Base-by-base conservation (phyloP, 2,329 filamentous ascomycete genomes). In the Fusarium continuum region DNA sequence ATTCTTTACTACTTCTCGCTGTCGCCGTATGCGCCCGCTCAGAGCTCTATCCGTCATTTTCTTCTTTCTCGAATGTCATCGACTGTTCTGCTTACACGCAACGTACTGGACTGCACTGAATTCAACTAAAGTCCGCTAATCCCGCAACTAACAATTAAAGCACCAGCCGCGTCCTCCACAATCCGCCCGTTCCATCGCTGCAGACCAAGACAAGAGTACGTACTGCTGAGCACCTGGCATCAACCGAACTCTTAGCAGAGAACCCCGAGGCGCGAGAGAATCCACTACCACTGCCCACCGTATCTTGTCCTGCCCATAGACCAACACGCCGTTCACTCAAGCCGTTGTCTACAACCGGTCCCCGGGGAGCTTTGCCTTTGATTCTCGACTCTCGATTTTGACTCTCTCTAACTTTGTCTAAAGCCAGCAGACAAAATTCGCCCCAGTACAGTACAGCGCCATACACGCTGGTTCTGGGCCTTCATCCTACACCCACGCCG, bases 381-480 rank as follows among this genome's bases (percentile, higher is more conserved):
- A 20, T 41, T 53, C 20, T 48, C 16, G 16, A 29, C 35, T 32
- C 22, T 47, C 55, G 52, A 39, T 32, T 41, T 49, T 35, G 45
- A 23, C 31, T 44, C 26, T 28, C 14, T 55, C 23, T 14, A 47
- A 38, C 45, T 50, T 13, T 50, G 46, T 26, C 41, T 16, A 16
- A 39, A 45, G 26, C n/a, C n/a, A n/a, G 39, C 17, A 55, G 26
- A 23, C 31, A 22, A 28, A 10, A 55, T 48, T 55, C 39, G 53
- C 26, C 39, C 53, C 53, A 29, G 22, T 48, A 52, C 28, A 20
- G 20, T 56, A 55, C 39, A 55, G 61, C 44, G n/a, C 31, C 38
- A 55, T 52, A 62, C 60, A 64, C 55, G 61, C 43, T 62, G 44
- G 63, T 70, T 70, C 68, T 67, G 67, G 57, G 47, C 56, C 50